Conservation (phyloP, 148 eudicot genomes). For the Mesembryanthemum crystallinum region DNA sequence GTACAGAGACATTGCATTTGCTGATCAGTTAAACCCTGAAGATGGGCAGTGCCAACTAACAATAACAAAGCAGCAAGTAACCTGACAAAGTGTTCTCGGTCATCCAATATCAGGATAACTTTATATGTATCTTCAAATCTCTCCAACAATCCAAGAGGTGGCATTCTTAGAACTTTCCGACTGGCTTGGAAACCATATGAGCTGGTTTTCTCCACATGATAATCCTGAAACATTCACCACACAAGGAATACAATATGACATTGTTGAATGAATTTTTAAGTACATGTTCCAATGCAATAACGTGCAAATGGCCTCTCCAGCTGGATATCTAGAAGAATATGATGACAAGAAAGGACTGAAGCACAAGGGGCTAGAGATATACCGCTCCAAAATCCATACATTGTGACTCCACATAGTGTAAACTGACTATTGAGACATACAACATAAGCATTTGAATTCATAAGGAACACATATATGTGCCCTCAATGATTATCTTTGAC, state of each 20-base stretch:
- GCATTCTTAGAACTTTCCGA: conserved; percentile 46
- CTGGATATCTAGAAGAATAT: neutral
- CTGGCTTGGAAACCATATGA: conserved; percentile 28
- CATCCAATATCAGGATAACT: conserved; percentile 73
- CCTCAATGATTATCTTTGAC: neutral
- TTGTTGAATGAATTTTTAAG: neutral
- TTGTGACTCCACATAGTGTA: neutral
- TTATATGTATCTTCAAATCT: conserved; percentile 71
- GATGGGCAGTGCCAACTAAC: neutral
- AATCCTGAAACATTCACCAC: conserved; percentile 34
- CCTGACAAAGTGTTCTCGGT: conserved; percentile 86
- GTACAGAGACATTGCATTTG: neutral
- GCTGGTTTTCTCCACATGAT: conserved; percentile 28
- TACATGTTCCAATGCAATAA: neutral
- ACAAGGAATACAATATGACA: neutral
- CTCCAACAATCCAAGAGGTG: conserved; percentile 71
- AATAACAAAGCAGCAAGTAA: conserved; percentile 35
- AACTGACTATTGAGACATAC: neutral
- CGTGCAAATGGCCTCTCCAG: neutral
- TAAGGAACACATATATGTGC: neutral
- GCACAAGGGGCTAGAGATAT: neutral
- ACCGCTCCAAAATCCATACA: neutral
- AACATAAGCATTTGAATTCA: neutral
- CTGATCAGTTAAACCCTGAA: neutral
- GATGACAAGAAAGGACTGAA: neutral